Base-by-base conservation (phyloP, 805 yeast species). In the Candida stauntonica region DNA sequence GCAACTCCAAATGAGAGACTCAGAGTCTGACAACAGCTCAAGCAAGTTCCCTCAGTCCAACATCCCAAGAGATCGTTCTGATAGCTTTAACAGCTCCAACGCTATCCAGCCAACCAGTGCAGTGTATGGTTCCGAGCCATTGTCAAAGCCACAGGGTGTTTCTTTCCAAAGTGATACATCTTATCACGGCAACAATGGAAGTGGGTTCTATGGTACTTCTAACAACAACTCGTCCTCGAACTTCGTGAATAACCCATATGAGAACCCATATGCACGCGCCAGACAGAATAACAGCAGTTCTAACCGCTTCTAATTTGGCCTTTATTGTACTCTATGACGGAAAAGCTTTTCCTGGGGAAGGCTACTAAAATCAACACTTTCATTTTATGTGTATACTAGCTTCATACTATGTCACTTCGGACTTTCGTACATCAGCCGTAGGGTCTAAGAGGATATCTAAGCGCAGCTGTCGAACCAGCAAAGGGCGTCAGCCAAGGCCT, bases 401-500 rank as follows among this genome's bases (percentile, higher is more conserved):
- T n/a, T n/a, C n/a, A n/a, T n/a, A n/a, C n/a, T n/a, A n/a, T n/a
- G n/a, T n/a, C n/a, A n/a, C n/a, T n/a, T n/a, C n/a, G n/a, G n/a
- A n/a, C n/a, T n/a, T n/a, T n/a, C n/a, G n/a, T n/a, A n/a, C n/a
- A n/a, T n/a, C n/a, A n/a, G n/a, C n/a, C n/a, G n/a, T n/a, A n/a
- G 29, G 15, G 13, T 26, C 7, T 26, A 26, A 9, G 14, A 13
- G 13, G 13, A 14, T 5, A 20, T 21, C 24, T 19, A 27, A 29
- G 38, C 21, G 15, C 33, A 36, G 12, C 17, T 13, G 30, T 46
- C 38, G 26, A 55, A 55, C 49, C 50, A 55, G 32, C 50, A 45
- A 8, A 63, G 31, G 47, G 63, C 70, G 46, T 66, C 71, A 7
- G 21, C 30, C 29, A 82, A 62, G 2, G 80, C 68, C 67, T 81